Evolutionary conservation across 177 flowering plant species (phyloP).

Genomic region (Vitis hybrid): DNA sequence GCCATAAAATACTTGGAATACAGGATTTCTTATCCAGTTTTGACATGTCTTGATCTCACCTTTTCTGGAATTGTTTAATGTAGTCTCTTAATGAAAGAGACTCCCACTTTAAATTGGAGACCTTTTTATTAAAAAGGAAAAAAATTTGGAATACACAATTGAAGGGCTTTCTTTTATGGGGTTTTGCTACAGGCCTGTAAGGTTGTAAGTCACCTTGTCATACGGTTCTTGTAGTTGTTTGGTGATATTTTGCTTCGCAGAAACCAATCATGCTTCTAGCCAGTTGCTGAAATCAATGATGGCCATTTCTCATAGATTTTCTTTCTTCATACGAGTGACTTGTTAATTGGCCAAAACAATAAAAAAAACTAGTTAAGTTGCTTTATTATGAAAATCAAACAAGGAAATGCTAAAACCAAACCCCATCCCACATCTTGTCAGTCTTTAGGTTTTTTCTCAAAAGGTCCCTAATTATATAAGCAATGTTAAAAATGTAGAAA

Average conservation of each 20-base stretch:
- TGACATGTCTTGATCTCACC: neutral
- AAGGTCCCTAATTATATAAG: too few relatives aligned
- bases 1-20: neutral
- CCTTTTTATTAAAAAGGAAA: neutral
- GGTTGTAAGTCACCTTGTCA: neutral
- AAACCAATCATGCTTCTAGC: neutral
- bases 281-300: neutral
- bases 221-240: neutral
- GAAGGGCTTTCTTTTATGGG: neutral
- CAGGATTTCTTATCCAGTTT: neutral
- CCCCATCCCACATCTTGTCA: too few relatives aligned
- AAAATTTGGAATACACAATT: neutral
- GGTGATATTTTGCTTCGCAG: neutral
- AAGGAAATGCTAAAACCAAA: too few relatives aligned
- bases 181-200: neutral
- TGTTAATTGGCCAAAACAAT: too few relatives aligned
- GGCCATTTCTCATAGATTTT: too few relatives aligned
- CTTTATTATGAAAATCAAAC: too few relatives aligned
- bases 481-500: too few relatives aligned
- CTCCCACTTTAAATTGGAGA: neutral
- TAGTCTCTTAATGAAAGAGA: neutral
- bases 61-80: neutral
- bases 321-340: too few relatives aligned
- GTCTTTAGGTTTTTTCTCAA: too few relatives aligned
- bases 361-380: too few relatives aligned